Evolutionary conservation across 1,284 basidiomycete genomes (phyloP), one percentile per base, ranked within the genome.

Genomic region (Rhodotorula sp.): DNA sequence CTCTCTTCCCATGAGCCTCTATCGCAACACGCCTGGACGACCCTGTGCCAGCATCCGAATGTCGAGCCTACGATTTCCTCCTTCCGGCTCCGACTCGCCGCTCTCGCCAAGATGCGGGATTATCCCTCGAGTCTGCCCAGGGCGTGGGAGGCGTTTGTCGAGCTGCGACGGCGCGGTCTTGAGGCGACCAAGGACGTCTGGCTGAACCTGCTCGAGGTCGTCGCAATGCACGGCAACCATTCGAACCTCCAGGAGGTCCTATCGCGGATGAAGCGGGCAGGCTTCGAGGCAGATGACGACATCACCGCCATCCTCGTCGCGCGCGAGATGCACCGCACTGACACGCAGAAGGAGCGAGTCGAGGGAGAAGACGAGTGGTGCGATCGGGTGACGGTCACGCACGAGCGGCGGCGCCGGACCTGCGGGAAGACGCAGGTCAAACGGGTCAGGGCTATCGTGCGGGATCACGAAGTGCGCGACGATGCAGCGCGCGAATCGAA

Each of bases 261-360:
- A 6, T 8, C 57, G 10, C 10, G 61, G 22, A 60, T 61, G 61
- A 30, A 56, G 22, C 17, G 24, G 1, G 60, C 29, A 36, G 44
- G 61, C 24, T 2, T 52, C 52, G 54, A 53, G 11, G n/a, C n/a
- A 27, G 36, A 66, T 34, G 47, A 55, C 29, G 24, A 44, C 47
- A 64, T 65, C 34, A 19, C 58, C 4, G 59, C 52, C 15, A 47
- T 61, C 30, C 54, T 66, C 30, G 53, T 55, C 53, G 27, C 24
- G n/a, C 56, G 68, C 52, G 64, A 63, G 48, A 64, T 66, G 47
- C 32, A 53, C 34, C 56, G 64, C 11, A 36, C 15, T 19, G 68
- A 70, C 44, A 32, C 4, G n/a, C 64, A 70, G 49, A 32, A 10
- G 24, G 27, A 58, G 11, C 30, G 32, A 32, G 27, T 36, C 49